Evolutionary conservation across 495 filamentous ascomycete species (phyloP).

Genomic region (Coniosporium apollinis): DNA sequence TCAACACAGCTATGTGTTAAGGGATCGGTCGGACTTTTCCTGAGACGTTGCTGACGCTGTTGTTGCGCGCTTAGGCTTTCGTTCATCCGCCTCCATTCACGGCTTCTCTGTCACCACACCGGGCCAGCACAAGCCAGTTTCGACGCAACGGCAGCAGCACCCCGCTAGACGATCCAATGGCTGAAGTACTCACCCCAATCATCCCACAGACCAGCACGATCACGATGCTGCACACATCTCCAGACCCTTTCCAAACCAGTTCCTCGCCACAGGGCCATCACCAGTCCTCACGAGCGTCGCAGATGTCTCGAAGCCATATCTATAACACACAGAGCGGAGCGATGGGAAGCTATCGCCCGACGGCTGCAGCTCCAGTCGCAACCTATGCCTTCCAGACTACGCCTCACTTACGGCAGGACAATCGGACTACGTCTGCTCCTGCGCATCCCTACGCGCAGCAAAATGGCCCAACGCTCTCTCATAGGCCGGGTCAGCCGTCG

Average conservation of each 20-base stretch:
- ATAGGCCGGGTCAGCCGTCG: slow-evolving; percentile 13
- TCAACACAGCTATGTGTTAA: neutral
- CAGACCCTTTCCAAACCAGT: slow-evolving; percentile 22
- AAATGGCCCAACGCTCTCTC: slow-evolving; percentile 23
- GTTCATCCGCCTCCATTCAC: neutral
- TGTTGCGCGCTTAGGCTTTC: neutral
- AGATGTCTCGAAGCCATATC: slow-evolving; percentile 18
- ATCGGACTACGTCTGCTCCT: slow-evolving; percentile 49
- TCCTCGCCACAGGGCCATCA: slow-evolving; percentile 13
- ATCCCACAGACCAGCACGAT: slow-evolving; percentile 19
- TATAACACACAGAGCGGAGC: too few relatives aligned
- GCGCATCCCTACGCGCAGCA: slow-evolving; percentile 33
- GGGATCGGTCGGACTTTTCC: neutral
- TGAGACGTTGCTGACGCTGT: neutral
- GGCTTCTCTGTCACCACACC: neutral
- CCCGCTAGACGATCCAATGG: slow-evolving; percentile 16
- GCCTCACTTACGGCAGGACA: slow-evolving; percentile 52
- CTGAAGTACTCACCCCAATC: slow-evolving; percentile 26
- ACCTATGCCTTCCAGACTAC: slow-evolving; percentile 76
- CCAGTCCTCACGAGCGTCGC: slow-evolving; percentile 14
- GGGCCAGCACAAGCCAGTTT: neutral
- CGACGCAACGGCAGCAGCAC: neutral
- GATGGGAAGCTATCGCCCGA: slow-evolving; percentile 11
- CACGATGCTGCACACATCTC: slow-evolving; percentile 23
- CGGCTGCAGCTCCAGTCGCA: slow-evolving; percentile 43